These are phyloP conservation scores for Primulina eburnea DNA, from an alignment of 257 asterid genomes.

Conservation along the genomic window DNA sequence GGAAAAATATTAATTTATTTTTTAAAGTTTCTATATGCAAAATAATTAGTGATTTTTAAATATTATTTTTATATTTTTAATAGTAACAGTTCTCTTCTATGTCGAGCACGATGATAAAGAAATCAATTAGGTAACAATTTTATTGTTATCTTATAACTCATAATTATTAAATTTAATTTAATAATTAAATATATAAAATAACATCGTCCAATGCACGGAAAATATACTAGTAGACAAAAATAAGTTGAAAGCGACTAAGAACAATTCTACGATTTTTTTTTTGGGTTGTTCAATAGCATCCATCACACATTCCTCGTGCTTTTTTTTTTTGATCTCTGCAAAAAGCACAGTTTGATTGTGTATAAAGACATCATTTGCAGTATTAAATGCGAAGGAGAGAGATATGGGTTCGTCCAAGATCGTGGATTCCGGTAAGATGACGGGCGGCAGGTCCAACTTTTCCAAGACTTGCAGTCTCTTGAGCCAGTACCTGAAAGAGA, in stretches of 20 bases:
- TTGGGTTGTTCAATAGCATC: constrained; percentile 2
- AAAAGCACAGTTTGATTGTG: background rate
- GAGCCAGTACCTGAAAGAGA: constrained; percentile 76
- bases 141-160: too few species aligned
- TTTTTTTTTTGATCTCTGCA: background rate
- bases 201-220: too few species aligned
- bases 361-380: background rate
- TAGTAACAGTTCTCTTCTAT: too few species aligned
- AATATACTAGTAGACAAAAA: too few species aligned
- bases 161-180: too few species aligned
- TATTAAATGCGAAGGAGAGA: constrained; percentile 18
- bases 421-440: constrained; percentile 43
- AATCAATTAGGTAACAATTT: too few species aligned
- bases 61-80: too few species aligned
- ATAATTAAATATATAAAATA: too few species aligned
- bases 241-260: background rate
- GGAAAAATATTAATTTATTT: too few species aligned
- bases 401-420: constrained; percentile 52
- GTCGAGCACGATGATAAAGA: too few species aligned
- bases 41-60: too few species aligned
- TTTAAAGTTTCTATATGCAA: too few species aligned
- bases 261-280: background rate
- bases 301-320: constrained; percentile 64
- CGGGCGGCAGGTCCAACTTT: constrained; percentile 59
- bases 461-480: constrained; percentile 64